Percentiles rank a stretch among this genome's conserved stretches.
These are phyloP conservation scores for Sphagnum magellanicum DNA, from an alignment of 228 moss, liverwort and hornwort genomes.

Conservation along the genomic window DNA sequence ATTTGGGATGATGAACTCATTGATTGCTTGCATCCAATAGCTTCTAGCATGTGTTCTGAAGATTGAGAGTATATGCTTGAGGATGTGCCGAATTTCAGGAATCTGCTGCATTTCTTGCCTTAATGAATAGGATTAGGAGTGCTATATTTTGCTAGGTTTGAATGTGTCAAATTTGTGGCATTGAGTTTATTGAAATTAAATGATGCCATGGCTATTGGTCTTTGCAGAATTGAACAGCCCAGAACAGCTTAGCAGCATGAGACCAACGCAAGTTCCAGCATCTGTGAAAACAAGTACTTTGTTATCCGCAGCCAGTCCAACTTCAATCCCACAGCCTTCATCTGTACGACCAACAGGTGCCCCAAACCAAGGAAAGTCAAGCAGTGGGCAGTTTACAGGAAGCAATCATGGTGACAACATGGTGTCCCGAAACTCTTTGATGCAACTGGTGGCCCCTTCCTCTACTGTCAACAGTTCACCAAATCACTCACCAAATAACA, in stretches of 20 bases:
- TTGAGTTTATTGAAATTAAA: background rate
- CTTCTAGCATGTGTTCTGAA: background rate
- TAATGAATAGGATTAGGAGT: background rate
- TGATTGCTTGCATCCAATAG: too few relatives aligned
- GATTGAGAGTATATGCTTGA: background rate
- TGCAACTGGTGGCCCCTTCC: constrained; percentile 23
- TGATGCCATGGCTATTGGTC: background rate
- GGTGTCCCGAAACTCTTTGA: constrained; percentile 27
- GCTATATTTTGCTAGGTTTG: background rate
- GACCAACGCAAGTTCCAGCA: constrained; percentile 33
- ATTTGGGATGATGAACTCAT: too few relatives aligned
- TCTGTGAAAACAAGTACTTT: background rate
- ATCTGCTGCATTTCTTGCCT: background rate
- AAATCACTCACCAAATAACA: constrained; percentile 16
- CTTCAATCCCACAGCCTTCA: constrained; percentile 31
- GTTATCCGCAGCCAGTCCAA: constrained; percentile 13
- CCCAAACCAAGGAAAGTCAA: constrained; percentile 22
- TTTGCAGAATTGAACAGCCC: constrained; percentile 44
- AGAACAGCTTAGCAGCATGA: constrained; percentile 55
- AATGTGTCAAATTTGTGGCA: background rate
- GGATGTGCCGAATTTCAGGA: background rate
- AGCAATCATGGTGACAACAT: constrained; percentile 49
- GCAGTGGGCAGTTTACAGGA: constrained; percentile 36
- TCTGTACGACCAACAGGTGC: constrained; percentile 32
- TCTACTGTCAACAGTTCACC: constrained; percentile 14